A percentile compares a stretch with the other conserved stretches of the same genome.
Evolutionary conservation across 768 basidiomycete genomes (phyloP).

Genomic region (Saitozyma sp.): DNA sequence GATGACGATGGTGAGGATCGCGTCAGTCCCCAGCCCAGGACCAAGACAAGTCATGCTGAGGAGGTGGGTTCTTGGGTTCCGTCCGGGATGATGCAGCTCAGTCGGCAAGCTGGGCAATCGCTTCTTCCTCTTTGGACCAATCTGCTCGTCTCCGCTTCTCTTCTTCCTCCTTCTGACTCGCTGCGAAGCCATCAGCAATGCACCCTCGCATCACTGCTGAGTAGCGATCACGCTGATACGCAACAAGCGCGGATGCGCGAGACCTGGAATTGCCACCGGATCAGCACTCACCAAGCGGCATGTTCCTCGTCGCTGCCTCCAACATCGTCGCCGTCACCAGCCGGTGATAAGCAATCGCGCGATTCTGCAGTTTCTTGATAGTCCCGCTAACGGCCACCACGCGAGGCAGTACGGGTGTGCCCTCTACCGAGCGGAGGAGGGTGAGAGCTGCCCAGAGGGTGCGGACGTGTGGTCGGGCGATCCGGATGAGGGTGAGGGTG

Average conservation of each 20-base stretch:
- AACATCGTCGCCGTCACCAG: slow-evolving; percentile 24
- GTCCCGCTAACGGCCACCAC: slow-evolving; percentile 83
- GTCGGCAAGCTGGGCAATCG: slow-evolving; percentile 10
- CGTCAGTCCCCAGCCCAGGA: no score
- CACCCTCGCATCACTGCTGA: no score
- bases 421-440: slow-evolving; percentile 64
- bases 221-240: no score
- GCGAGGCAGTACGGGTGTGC: slow-evolving; percentile 65
- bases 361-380: slow-evolving; percentile 73
- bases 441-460: slow-evolving; percentile 79
- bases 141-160: slow-evolving; percentile 7
- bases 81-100: background rate
- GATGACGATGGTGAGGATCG: no score
- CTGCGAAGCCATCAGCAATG: no score
- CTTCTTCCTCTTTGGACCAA: slow-evolving; percentile 14
- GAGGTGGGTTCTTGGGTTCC: no score
- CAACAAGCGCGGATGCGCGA: no score
- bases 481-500: slow-evolving; percentile 79
- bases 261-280: no score
- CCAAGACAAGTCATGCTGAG: no score
- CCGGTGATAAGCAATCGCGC: slow-evolving; percentile 39
- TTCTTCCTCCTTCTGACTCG: slow-evolving; percentile 4
- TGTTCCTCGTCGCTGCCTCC: background rate
- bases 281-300: background rate
- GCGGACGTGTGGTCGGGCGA: slow-evolving; percentile 75